Evolutionary conservation across 2,329 filamentous ascomycete genomes (phyloP), one percentile per base, ranked within the genome.

Genomic region (Xylaria sp.): DNA sequence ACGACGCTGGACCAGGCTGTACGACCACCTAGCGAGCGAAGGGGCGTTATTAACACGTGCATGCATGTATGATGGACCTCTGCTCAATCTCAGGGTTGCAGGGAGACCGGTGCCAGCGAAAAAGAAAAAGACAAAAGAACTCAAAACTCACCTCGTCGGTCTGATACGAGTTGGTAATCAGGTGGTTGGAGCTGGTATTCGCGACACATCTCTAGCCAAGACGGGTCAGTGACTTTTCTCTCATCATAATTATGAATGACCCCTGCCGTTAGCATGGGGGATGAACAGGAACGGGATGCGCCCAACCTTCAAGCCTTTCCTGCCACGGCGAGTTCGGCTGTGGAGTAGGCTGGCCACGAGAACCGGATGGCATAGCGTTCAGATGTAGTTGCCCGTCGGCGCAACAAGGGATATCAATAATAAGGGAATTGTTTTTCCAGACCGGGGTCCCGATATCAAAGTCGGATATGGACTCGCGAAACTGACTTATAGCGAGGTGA

Each of bases 1-100:
- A 96, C 91, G 60, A 82, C 83, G 78, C 88, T 89, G 59, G 91
- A 93, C 92, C 92, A 96, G 59, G 92, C 92, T 60, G 92, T 96
- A 68, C 92, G 89, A 66, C 91, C 91, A 67, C 91, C 92, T 94
- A 68, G 35, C 57, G 34, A 48, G 54, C 9, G 37, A 13, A 42
- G 60, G 46, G 47, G 34, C 57, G 52, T 65, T 30, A 30, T 30
- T 61, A 61, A 56, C 48, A 59, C 42, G 50, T 53, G 37, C 47
- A 46, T 46, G 42, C 42, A 46, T 46, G 42, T 46, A 16, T 46
- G 42, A n/a, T n/a, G 42, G 42, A 42, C 11, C 13, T 46, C 5
- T 46, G 11, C 11, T 42, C 8, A 5, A 42, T 9, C 8, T 46
- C 11, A 8, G 13, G 18, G 47, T 8, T 8, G 23, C 5, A 18